Percentiles rank a stretch among this genome's conserved stretches.
Conservation (phyloP, 116 monocot genomes). For the Zostera marina region DNA sequence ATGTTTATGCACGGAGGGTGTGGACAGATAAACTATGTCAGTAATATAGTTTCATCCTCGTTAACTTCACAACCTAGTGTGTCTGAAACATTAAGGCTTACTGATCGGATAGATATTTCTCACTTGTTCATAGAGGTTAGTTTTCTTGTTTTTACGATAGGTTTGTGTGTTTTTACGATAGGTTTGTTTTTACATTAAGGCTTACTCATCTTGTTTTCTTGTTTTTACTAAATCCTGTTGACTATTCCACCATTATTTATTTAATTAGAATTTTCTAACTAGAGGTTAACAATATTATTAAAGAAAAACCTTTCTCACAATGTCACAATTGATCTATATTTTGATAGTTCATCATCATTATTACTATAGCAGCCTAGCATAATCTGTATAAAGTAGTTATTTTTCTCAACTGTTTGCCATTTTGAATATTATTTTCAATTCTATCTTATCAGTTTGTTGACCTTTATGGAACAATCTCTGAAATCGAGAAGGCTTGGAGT, state of each 20-base stretch:
- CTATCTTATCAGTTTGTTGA: constrained; percentile 43
- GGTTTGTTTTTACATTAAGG: background rate
- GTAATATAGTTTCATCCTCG: constrained; percentile 4
- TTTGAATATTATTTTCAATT: background rate
- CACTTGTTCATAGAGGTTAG: constrained; percentile 10
- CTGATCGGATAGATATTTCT: constrained; percentile 7
- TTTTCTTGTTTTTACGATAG: background rate
- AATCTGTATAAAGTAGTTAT: background rate
- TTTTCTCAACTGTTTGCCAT: background rate
- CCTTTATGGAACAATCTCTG: constrained; percentile 36
- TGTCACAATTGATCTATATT: background rate
- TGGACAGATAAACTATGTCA: constrained; percentile 6
- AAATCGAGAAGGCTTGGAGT: constrained; percentile 48
- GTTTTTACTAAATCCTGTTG: too few species aligned
- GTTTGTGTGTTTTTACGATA: background rate
- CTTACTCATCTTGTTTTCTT: too few species aligned
- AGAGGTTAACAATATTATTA: background rate
- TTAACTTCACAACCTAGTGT: background rate
- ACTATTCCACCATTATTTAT: too few species aligned
- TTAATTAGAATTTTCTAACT: background rate
- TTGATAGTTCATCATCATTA: background rate
- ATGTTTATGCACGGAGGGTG: constrained; percentile 6
- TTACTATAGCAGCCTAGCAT: background rate
- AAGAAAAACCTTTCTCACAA: background rate
- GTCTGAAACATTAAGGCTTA: constrained; percentile 5